Percentiles rank a stretch among this genome's conserved stretches.
Conservation (phyloP, 208 protist species). For the Vickermania spadyakhi region DNA sequence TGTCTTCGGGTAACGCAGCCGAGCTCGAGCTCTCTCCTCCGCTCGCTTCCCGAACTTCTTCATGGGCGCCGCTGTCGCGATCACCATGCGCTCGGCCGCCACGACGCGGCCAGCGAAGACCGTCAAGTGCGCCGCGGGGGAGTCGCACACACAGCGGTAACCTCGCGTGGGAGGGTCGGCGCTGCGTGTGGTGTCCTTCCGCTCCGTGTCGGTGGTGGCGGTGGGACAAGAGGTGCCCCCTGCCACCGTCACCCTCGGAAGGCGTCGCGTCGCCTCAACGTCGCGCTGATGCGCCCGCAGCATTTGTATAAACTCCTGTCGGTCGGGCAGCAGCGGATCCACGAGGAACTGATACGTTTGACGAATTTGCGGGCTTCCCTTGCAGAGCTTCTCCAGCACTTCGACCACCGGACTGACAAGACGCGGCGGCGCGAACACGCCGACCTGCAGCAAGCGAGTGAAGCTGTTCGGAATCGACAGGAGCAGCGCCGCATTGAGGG, state of each 20-base stretch:
- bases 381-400: constrained; percentile 81
- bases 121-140: too few relatives aligned
- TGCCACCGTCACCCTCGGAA: neutral
- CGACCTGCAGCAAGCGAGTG: constrained; percentile 36
- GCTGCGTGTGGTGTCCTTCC: too few relatives aligned
- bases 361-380: constrained; percentile 24
- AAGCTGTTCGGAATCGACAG: constrained; percentile 40
- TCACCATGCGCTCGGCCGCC: too few relatives aligned
- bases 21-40: too few relatives aligned
- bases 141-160: too few relatives aligned
- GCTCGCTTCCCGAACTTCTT: too few relatives aligned
- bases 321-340: neutral
- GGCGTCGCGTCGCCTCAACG: neutral
- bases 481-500: constrained; percentile 63
- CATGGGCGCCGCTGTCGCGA: too few relatives aligned
- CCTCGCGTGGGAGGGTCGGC: too few relatives aligned
- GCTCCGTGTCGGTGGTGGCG: neutral
- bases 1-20: too few relatives aligned
- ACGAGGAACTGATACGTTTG: neutral
- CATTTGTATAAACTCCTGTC: too few relatives aligned
- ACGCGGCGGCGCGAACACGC: constrained; percentile 41
- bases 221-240: neutral
- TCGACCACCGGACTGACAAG: constrained; percentile 70
- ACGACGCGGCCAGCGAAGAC: too few relatives aligned
- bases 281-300: too few relatives aligned